Percentiles rank a stretch among this genome's conserved stretches.
Evolutionary conservation across 352 stramenopile species (phyloP).

Genomic region (Lagenidium sp.): DNA sequence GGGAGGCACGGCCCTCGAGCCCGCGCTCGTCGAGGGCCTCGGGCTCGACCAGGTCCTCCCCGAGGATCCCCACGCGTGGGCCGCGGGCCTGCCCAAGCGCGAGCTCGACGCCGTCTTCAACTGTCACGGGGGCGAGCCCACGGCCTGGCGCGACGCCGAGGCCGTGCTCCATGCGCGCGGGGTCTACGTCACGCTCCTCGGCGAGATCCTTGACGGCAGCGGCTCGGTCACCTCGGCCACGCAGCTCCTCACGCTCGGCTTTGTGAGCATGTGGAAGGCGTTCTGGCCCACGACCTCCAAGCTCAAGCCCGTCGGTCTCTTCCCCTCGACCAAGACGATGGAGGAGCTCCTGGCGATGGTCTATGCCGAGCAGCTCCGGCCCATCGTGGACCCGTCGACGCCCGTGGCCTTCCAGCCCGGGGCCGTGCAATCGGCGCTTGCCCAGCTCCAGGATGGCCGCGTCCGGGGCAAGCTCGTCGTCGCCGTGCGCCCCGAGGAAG

Average conservation of each 20-base stretch:
- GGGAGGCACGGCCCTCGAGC: slow-evolving; percentile 33
- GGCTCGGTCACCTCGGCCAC: slow-evolving; percentile 7
- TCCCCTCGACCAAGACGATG: slow-evolving; percentile 20
- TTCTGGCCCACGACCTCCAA: slow-evolving; percentile 15
- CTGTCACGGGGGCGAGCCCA: slow-evolving; percentile 11
- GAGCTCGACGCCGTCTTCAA: slow-evolving; percentile 28
- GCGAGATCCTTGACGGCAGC: slow-evolving; percentile 15
- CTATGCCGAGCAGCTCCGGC: slow-evolving; percentile 21
- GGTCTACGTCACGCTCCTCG: slow-evolving; percentile 13
- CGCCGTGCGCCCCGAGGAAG: background rate
- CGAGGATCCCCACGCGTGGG: slow-evolving; percentile 28
- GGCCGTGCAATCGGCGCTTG: slow-evolving; percentile 41
- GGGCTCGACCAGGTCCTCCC: slow-evolving; percentile 26
- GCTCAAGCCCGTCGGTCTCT: slow-evolving; percentile 18
- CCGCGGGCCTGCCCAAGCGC: slow-evolving; percentile 13
- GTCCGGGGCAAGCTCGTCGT: slow-evolving; percentile 68
- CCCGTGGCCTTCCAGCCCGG: slow-evolving; percentile 64
- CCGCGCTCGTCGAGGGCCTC: slow-evolving; percentile 22
- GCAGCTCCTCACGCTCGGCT: slow-evolving; percentile 18
- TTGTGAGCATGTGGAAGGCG: slow-evolving; percentile 16
- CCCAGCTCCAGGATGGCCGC: slow-evolving; percentile 36
- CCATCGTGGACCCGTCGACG: slow-evolving; percentile 39
- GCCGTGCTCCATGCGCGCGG: slow-evolving; percentile 6
- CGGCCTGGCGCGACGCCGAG: slow-evolving; percentile 16
- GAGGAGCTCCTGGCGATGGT: slow-evolving; percentile 30